phyloP scores from a whole-genome alignment of 2,329 filamentous ascomycete species.

The Fusarium sambucinum region DNA sequence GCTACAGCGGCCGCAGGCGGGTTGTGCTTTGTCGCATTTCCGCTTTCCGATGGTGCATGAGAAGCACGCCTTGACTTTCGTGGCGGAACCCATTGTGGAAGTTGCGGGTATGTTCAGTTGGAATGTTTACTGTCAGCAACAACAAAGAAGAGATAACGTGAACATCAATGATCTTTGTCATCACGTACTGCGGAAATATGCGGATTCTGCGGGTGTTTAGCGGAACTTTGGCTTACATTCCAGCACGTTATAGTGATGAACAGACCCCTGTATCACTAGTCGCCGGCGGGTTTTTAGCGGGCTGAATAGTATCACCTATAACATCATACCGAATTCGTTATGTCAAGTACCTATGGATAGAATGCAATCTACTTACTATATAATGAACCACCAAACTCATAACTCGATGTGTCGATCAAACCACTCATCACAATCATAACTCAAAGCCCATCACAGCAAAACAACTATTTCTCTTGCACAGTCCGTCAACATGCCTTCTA shows the following conservation, averaged over 20 bases:
- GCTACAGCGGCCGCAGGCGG: conserved; percentile 2
- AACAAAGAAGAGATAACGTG: neutral
- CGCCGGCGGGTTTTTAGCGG: neutral
- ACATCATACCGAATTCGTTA: neutral
- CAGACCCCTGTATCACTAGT: neutral
- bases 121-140: neutral
- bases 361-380: neutral
- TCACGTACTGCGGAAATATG: neutral
- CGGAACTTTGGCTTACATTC: neutral
- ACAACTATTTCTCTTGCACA: neutral
- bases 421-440: neutral
- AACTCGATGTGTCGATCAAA: neutral
- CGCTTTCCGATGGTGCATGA: conserved; percentile 6
- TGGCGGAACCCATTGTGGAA: neutral
- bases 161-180: conserved; percentile 13
- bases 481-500: neutral
- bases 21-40: conserved; percentile 20
- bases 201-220: neutral
- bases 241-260: accelerated
- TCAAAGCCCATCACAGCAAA: neutral
- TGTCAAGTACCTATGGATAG: no score
- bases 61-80: conserved; percentile 9
- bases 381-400: no score
- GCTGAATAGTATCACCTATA: neutral
- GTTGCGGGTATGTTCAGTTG: neutral